Evolutionary conservation across 1,284 basidiomycete genomes (phyloP).

Genomic region (Entoloma clypeatum): DNA sequence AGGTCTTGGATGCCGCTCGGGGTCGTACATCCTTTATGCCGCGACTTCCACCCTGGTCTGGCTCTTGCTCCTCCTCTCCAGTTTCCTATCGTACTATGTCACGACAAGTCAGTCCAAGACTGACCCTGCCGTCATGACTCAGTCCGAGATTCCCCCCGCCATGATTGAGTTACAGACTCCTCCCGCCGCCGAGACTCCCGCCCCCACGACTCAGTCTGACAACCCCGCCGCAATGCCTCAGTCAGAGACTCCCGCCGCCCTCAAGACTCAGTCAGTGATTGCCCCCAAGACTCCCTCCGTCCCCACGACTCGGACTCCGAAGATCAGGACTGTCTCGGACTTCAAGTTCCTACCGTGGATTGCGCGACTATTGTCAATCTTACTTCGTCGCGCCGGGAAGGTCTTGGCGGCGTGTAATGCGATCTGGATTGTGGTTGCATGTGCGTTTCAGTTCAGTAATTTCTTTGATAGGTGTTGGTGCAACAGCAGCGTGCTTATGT

Average conservation of each 20-base stretch:
- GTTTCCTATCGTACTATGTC: slow-evolving; percentile 32
- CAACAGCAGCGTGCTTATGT: slow-evolving; percentile 31
- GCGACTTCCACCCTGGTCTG: slow-evolving; percentile 33
- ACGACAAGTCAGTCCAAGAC: too few relatives aligned
- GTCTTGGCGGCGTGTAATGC: slow-evolving; percentile 29
- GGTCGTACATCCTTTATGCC: slow-evolving; percentile 36
- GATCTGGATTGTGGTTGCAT: slow-evolving; percentile 27
- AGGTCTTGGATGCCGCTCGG: slow-evolving; percentile 40
- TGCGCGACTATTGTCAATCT: slow-evolving; percentile 19
- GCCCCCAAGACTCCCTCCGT: too few relatives aligned
- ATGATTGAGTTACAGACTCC: too few relatives aligned
- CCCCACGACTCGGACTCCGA: too few relatives aligned
- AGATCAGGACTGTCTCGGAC: too few relatives aligned
- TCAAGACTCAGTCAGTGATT: too few relatives aligned
- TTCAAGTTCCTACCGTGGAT: slow-evolving; percentile 2
- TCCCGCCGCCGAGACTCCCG: too few relatives aligned
- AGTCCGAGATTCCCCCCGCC: too few relatives aligned
- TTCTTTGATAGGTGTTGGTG: slow-evolving; percentile 36
- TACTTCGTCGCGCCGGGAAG: slow-evolving; percentile 30
- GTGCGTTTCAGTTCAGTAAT: slow-evolving; percentile 34
- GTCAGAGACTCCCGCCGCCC: too few relatives aligned
- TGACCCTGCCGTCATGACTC: too few relatives aligned
- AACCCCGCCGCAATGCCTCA: too few relatives aligned
- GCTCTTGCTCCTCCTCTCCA: slow-evolving; percentile 36
- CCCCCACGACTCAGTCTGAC: too few relatives aligned